Evolutionary conservation across 1,284 basidiomycete species (phyloP).

Genomic region (Volvariella volvacea): DNA sequence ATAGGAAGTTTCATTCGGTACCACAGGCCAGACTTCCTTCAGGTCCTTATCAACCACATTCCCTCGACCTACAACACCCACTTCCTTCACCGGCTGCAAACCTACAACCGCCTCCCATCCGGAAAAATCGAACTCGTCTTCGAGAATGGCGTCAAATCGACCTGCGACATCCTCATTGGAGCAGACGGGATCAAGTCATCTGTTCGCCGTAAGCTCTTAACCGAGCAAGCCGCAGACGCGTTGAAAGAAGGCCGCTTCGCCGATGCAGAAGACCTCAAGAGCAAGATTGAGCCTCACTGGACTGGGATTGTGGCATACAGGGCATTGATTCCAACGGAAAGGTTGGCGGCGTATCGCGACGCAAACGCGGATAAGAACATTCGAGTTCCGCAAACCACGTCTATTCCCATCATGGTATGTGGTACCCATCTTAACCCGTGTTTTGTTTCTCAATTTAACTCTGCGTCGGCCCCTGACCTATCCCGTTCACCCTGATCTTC

Average conservation of each 20-base stretch:
- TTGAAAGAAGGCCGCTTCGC: slow-evolving; percentile 19
- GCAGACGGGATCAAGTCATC: slow-evolving; percentile 44
- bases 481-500: background rate
- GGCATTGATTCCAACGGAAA: slow-evolving; percentile 26
- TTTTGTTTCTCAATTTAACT: background rate
- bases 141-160: slow-evolving; percentile 38
- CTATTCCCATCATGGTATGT: slow-evolving; percentile 19
- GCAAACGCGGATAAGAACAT: slow-evolving; percentile 17
- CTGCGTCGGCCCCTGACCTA: too few species aligned
- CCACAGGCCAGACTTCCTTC: slow-evolving; percentile 47
- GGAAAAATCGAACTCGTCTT: slow-evolving; percentile 37
- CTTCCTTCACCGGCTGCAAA: slow-evolving; percentile 41
- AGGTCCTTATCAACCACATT: slow-evolving; percentile 35
- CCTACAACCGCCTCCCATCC: slow-evolving; percentile 32
- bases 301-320: slow-evolving; percentile 31
- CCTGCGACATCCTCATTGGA: slow-evolving; percentile 43
- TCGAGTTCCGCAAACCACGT: slow-evolving; percentile 15
- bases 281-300: slow-evolving; percentile 28
- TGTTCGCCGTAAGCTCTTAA: slow-evolving; percentile 24
- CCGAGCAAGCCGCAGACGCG: slow-evolving; percentile 23
- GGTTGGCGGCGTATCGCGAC: slow-evolving; percentile 19
- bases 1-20: slow-evolving; percentile 37
- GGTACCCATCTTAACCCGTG: background rate
- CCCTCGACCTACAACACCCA: slow-evolving; percentile 30
- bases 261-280: slow-evolving; percentile 24